A percentile compares a stretch with the other conserved stretches of the same genome.
Conservation (phyloP, 1,284 basidiomycete genomes). For the Omphalotus olearius region DNA sequence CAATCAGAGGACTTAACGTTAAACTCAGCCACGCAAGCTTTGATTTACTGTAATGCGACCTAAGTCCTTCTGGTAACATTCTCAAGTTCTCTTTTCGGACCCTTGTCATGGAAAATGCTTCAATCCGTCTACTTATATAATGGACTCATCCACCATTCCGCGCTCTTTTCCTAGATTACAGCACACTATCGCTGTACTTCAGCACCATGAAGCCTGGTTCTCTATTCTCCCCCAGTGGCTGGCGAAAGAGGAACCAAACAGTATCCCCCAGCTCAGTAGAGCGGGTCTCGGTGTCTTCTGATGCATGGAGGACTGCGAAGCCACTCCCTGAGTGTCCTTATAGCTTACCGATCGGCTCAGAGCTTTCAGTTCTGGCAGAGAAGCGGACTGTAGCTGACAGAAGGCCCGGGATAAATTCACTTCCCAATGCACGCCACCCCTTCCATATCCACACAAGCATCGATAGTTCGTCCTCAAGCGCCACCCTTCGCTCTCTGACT, state of each 20-base stretch:
- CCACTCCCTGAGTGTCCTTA: not conserved
- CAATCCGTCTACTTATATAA: not conserved
- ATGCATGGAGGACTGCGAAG: not conserved
- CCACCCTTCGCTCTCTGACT: no score
- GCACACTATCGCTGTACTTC: not conserved
- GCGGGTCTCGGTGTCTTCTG: no score
- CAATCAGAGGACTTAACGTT: constrained; percentile 10
- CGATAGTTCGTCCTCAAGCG: not conserved
- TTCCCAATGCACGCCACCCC: not conserved
- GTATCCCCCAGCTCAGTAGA: no score
- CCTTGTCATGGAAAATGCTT: not conserved
- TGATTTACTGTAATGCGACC: no score
- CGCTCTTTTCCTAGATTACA: not conserved
- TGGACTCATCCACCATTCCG: not conserved
- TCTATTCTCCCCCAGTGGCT: constrained; percentile 13
- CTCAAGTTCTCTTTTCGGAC: not conserved
- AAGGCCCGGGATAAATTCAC: not conserved
- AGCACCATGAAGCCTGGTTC: constrained; percentile 6
- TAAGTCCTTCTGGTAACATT: no score
- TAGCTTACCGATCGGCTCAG: not conserved
- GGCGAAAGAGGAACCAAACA: constrained; percentile 9
- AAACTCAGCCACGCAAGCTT: no score
- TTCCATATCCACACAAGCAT: not conserved
- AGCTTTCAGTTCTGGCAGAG: not conserved
- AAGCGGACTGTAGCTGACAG: not conserved